Evolutionary conservation across 257 asterid species (phyloP).

Genomic region (Scutellaria barbata): DNA sequence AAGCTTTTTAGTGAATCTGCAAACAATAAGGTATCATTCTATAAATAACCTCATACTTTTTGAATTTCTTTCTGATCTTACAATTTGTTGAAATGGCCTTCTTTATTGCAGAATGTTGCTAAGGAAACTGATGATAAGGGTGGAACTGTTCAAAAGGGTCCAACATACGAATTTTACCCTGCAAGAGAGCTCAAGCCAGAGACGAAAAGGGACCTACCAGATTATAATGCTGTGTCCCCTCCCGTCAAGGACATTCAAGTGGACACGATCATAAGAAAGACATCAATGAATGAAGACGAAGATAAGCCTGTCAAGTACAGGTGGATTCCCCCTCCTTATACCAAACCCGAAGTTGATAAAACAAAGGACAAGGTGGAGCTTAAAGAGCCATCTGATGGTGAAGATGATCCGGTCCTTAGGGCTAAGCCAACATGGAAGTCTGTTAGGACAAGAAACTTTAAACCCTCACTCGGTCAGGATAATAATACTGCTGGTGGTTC

Average conservation of each 20-base stretch:
- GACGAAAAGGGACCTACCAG: conserved; percentile 28
- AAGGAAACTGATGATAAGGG: conserved; percentile 32
- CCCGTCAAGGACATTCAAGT: conserved; percentile 48
- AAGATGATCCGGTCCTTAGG: conserved; percentile 24
- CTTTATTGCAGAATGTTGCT: conserved; percentile 44
- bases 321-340: conserved; percentile 58
- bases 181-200: conserved; percentile 25
- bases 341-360: conserved; percentile 36
- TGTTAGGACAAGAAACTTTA: conserved; percentile 50
- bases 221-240: conserved; percentile 21
- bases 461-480: conserved; percentile 35
- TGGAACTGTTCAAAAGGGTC: conserved; percentile 35
- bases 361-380: conserved; percentile 24
- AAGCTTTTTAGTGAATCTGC: conserved; percentile 52
- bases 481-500: not conserved
- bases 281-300: conserved; percentile 37
- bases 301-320: conserved; percentile 34
- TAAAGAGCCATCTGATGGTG: conserved; percentile 3
- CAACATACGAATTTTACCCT: conserved; percentile 14
- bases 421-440: conserved; percentile 49
- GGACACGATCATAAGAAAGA: conserved; percentile 27
- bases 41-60: not conserved
- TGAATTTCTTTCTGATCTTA: not conserved
- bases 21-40: conserved; percentile 42
- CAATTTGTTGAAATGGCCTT: not conserved